Percentiles rank a stretch among this genome's conserved stretches.
These are phyloP conservation scores for Trichocladium uniseriatum DNA, from an alignment of 495 filamentous ascomycete species.

Conservation along the genomic window DNA sequence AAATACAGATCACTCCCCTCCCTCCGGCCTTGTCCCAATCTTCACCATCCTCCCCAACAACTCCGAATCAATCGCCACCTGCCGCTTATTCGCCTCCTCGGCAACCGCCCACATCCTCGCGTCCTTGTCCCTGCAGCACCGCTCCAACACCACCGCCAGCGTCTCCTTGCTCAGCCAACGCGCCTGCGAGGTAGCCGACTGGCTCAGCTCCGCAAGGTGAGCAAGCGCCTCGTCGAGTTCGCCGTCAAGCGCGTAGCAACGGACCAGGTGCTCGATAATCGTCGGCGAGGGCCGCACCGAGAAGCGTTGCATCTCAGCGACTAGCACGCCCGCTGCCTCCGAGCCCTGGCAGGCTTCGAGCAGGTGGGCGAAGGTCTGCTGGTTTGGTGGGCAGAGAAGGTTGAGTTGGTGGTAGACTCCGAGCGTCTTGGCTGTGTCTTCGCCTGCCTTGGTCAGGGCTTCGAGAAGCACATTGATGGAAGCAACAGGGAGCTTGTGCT, in stretches of 20 bases:
- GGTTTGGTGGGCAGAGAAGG: constrained; percentile 50
- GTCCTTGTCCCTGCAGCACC: constrained; percentile 34
- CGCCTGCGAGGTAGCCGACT: constrained; percentile 1
- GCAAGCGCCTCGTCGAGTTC: constrained; percentile 49
- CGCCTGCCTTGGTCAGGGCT: constrained; percentile 31
- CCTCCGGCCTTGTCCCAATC: background rate
- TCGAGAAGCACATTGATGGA: constrained; percentile 59
- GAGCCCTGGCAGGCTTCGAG: constrained; percentile 52
- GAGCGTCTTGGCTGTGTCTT: constrained; percentile 49
- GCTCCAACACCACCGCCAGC: constrained; percentile 31
- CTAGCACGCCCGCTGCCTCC: constrained; percentile 56
- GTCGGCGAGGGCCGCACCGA: constrained; percentile 47
- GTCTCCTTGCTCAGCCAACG: constrained; percentile 34
- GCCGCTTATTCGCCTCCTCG: constrained; percentile 28
- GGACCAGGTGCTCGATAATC: constrained; percentile 62
- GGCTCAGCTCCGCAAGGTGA: constrained; percentile 49
- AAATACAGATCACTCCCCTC: background rate
- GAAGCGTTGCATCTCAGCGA: constrained; percentile 62
- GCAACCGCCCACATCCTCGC: constrained; percentile 36
- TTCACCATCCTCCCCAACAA: constrained; percentile 5
- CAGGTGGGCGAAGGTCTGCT: constrained; percentile 56
- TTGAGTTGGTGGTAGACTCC: constrained; percentile 63
- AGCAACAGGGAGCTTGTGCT: constrained; percentile 41
- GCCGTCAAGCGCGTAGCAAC: constrained; percentile 49
- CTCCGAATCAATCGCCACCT: constrained; percentile 17